These are phyloP conservation scores for Hericium rajendrae DNA, from an alignment of 768 basidiomycete genomes.

Conservation along the genomic window DNA sequence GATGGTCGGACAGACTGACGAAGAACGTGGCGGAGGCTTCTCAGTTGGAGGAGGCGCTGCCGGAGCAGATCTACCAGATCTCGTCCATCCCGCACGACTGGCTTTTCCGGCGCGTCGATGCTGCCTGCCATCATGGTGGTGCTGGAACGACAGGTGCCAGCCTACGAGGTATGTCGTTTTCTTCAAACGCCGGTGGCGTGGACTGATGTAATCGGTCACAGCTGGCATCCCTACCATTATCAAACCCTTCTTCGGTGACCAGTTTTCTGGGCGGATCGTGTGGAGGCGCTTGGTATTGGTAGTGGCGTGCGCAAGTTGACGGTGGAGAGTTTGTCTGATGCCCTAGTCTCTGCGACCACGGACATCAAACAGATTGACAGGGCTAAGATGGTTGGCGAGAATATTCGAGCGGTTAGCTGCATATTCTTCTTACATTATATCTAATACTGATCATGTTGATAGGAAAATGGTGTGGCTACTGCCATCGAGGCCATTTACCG, in stretches of 20 bases:
- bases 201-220: slow-evolving; percentile 19
- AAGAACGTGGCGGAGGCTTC: slow-evolving; percentile 47
- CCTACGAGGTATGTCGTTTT: slow-evolving; percentile 55
- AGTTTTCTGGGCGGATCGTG: slow-evolving; percentile 97
- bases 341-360: slow-evolving; percentile 72
- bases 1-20: slow-evolving; percentile 88
- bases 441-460: background rate
- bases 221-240: slow-evolving; percentile 94
- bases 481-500: slow-evolving; percentile 96
- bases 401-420: slow-evolving; percentile 63
- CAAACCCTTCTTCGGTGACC: slow-evolving; percentile 96
- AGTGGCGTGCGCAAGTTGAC: slow-evolving; percentile 82
- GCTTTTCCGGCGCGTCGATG: slow-evolving; percentile 89
- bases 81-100: slow-evolving; percentile 90
- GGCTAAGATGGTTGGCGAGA: slow-evolving; percentile 76
- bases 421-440: background rate
- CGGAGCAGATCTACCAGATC: slow-evolving; percentile 75
- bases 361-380: slow-evolving; percentile 84
- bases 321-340: slow-evolving; percentile 66
- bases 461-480: slow-evolving; percentile 92
- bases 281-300: slow-evolving; percentile 93
- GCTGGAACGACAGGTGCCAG: slow-evolving; percentile 95
- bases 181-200: background rate
- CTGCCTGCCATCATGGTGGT: slow-evolving; percentile 97
- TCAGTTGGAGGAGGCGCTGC: slow-evolving; percentile 61